phyloP scores from a whole-genome alignment of 1,284 basidiomycete genomes.

The Coriolopsis trogii region DNA sequence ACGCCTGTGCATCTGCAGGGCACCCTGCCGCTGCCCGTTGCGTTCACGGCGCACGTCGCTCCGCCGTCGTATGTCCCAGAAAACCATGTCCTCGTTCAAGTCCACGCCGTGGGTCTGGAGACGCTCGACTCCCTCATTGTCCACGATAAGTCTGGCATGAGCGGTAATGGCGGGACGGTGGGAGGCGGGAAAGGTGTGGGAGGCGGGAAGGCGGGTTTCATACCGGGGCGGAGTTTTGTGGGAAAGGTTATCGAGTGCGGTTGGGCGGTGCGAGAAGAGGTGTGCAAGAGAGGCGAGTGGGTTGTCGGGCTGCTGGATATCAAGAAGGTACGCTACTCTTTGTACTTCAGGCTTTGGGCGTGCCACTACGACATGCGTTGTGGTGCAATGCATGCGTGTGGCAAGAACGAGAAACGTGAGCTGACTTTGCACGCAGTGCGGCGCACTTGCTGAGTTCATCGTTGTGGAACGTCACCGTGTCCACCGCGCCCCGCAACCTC shows the following conservation, averaged over 20 bases:
- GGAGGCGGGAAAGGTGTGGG: slow-evolving; percentile 35
- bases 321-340: slow-evolving; percentile 66
- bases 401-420: neutral
- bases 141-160: slow-evolving; percentile 41
- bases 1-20: slow-evolving; percentile 47
- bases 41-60: slow-evolving; percentile 59
- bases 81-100: slow-evolving; percentile 76
- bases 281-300: slow-evolving; percentile 77
- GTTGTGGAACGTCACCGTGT: slow-evolving; percentile 79
- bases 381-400: neutral
- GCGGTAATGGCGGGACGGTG: slow-evolving; percentile 9
- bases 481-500: slow-evolving; percentile 68
- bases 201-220: slow-evolving; percentile 54
- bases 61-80: slow-evolving; percentile 75
- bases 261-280: slow-evolving; percentile 72
- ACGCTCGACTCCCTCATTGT: slow-evolving; percentile 69
- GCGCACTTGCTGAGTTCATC: slow-evolving; percentile 83
- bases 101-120: slow-evolving; percentile 84
- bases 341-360: slow-evolving; percentile 3
- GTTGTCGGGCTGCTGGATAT: slow-evolving; percentile 79
- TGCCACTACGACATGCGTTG: slow-evolving; percentile 1
- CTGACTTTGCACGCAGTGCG: slow-evolving; percentile 52
- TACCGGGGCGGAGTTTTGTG: slow-evolving; percentile 84
- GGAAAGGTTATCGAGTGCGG: slow-evolving; percentile 81
- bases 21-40: slow-evolving; percentile 52